A percentile compares a stretch with the other conserved stretches of the same genome.
phyloP scores from a whole-genome alignment of 2,329 filamentous ascomycete species.

The Alternaria gaisen region DNA sequence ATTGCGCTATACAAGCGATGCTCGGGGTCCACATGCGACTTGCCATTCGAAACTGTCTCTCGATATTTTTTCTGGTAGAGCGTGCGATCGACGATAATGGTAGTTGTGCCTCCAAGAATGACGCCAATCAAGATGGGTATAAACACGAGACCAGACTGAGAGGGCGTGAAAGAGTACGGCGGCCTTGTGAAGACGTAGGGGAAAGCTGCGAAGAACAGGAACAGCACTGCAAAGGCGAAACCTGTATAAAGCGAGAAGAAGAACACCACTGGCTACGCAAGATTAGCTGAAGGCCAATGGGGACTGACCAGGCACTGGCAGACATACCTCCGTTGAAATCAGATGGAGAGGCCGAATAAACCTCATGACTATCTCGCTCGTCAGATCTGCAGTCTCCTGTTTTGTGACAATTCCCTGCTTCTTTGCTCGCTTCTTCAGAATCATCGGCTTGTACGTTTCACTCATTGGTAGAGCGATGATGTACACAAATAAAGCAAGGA shows the following conservation, averaged over 20 bases:
- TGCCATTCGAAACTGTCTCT: conserved; percentile 37
- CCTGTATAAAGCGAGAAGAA: conserved; percentile 49
- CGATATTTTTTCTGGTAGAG: conserved; percentile 49
- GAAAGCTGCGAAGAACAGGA: conserved; percentile 49
- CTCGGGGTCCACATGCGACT: conserved; percentile 59
- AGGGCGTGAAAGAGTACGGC: conserved; percentile 41
- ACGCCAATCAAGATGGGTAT: conserved; percentile 47
- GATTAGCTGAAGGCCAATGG: background rate
- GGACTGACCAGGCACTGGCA: conserved; percentile 1
- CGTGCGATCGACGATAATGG: conserved; percentile 47
- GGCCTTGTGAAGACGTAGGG: conserved; percentile 44
- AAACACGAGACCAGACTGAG: conserved; percentile 45
- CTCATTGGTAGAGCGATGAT: conserved; percentile 55
- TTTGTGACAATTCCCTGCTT: conserved; percentile 12
- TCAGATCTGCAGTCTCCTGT: conserved; percentile 21
- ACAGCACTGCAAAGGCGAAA: conserved; percentile 48
- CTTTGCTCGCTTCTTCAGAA: conserved; percentile 53
- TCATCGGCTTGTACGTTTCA: conserved; percentile 65
- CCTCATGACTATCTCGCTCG: conserved; percentile 49
- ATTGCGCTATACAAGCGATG: conserved; percentile 67
- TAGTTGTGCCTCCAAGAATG: conserved; percentile 35
- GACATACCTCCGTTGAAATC: conserved; percentile 43
- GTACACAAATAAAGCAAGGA: conserved; percentile 51
- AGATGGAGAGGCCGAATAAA: conserved; percentile 62
- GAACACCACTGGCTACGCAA: conserved; percentile 41